Evolutionary conservation across 2,329 filamentous ascomycete species (phyloP), one percentile per base, ranked within the genome.

Genomic region (Paraconiothyrium sp.): DNA sequence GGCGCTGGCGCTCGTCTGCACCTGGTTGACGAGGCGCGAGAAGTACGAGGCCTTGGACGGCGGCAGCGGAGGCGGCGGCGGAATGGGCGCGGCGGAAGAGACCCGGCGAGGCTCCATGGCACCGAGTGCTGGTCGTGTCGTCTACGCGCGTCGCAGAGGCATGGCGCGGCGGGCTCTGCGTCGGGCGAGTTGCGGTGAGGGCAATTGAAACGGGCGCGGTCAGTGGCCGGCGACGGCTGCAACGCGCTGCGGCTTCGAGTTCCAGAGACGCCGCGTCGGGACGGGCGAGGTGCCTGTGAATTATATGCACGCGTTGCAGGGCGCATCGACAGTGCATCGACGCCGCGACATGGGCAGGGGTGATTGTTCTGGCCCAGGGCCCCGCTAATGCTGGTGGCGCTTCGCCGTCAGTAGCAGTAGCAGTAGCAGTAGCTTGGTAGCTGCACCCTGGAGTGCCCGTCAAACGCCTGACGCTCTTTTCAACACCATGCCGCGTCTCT

Each of bases 11-110:
- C 72, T 72, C 46, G 74, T 72, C 72, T 86, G 84, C 22, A 84
- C 83, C 71, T 86, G 84, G 52, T 84, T 83, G 60, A 87, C 83
- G 65, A 87, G 82, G 67, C 84, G 81, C 67, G 84, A 83, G 70
- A 81, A 78, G 68, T 79, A 80, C 51, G 76, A 78, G 61, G 66
- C 58, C 66, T 73, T 78, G 54, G 73, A 71, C 16, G 74, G 76
- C 50, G 77, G 76, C 54, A 75, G 73, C 55, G 76, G 76, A 27
- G 77, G 77, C 52, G 77, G 70, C 47, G 74, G 70, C 52, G 73
- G 75, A 65, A 74, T 73, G 54, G 50, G 58, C 44, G 63, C 63
- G 59, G 63, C 56, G 51, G 59, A 54, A 34, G 60, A 58, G 24
- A 57, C 56, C 22, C 62, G 66, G 48, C 59, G 62, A 24, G 63